Evolutionary conservation across 106 monocot genomes (phyloP).

Genomic region (Allium cepa): DNA sequence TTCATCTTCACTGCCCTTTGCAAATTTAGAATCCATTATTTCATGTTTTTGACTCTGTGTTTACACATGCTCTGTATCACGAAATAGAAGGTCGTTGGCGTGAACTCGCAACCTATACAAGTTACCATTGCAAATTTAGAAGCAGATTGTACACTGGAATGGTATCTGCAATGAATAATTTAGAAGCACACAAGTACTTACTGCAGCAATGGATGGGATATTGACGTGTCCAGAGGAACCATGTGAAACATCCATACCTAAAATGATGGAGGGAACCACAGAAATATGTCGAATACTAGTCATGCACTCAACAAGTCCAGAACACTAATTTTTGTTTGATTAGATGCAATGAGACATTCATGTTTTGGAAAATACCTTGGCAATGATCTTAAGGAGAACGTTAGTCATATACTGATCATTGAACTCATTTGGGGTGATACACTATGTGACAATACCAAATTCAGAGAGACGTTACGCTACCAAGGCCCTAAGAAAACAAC

Average conservation of each 20-base stretch:
- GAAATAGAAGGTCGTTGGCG: conserved; percentile 90
- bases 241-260: conserved; percentile 30
- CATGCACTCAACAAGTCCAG: conserved; percentile 4
- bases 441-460: too few species aligned
- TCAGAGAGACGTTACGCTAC: too few species aligned
- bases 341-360: background rate
- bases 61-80: conserved; percentile 69
- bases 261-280: conserved; percentile 3
- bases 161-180: too few species aligned
- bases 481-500: conserved; percentile 81
- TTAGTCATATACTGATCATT: too few species aligned
- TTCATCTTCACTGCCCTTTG: conserved; percentile 17
- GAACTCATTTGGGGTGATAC: too few species aligned
- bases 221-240: conserved; percentile 52
- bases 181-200: too few species aligned
- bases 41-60: conserved; percentile 80
- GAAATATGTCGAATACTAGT: too few species aligned
- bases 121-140: too few species aligned
- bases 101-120: too few species aligned
- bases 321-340: conserved; percentile 14
- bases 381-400: too few species aligned
- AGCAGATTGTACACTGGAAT: too few species aligned
- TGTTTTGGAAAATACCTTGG: conserved; percentile 44
- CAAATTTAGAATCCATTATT: conserved; percentile 93
- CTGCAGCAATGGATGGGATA: conserved; percentile 66